phyloP scores from a whole-genome alignment of 805 yeast species.

The Kazachstania kunashirensis region DNA sequence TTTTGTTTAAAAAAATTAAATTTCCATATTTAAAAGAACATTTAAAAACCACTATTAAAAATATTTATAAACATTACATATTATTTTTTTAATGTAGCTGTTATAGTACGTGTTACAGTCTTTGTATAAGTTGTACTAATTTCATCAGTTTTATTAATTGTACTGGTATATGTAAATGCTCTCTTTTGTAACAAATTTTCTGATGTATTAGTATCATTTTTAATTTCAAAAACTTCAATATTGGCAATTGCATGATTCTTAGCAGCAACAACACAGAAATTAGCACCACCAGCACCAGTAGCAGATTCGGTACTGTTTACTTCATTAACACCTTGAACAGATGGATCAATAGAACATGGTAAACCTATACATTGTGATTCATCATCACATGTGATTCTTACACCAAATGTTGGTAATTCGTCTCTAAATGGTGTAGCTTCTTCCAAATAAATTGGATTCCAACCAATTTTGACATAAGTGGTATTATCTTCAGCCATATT shows the following conservation, averaged over 20 bases:
- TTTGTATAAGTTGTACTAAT: too few species aligned
- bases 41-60: too few species aligned
- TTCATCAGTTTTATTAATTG: too few species aligned
- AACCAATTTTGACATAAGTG: conserved; percentile 77
- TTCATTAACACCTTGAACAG: conserved; percentile 47
- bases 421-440: conserved; percentile 35
- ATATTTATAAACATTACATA: too few species aligned
- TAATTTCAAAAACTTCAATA: conserved; percentile 52
- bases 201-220: neutral
- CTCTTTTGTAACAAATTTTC: too few species aligned
- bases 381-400: conserved; percentile 65
- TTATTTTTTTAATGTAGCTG: too few species aligned
- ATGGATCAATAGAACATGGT: conserved; percentile 76
- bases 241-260: conserved; percentile 50
- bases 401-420: conserved; percentile 55
- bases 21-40: too few species aligned
- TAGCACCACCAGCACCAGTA: conserved; percentile 55
- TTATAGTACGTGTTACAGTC: too few species aligned
- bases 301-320: conserved; percentile 35
- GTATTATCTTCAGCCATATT: conserved; percentile 61
- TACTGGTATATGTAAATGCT: too few species aligned
- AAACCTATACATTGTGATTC: conserved; percentile 61
- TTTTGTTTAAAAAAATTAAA: too few species aligned
- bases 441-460: conserved; percentile 81
- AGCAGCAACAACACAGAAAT: conserved; percentile 81